Conservation (phyloP, 768 basidiomycete species). For the Boletus rubropictus region DNA sequence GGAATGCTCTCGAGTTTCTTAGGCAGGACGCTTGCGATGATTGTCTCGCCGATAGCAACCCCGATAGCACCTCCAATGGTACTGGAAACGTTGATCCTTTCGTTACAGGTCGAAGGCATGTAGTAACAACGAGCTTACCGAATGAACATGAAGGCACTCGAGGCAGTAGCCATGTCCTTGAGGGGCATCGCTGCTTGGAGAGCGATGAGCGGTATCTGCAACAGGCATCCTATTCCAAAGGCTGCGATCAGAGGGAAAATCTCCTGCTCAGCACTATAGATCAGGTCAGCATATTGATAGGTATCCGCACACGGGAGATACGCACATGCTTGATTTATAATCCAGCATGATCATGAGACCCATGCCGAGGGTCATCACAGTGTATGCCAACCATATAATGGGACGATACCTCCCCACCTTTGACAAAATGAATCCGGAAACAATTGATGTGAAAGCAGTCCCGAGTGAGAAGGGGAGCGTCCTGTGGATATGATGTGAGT, state of each 20-base stretch:
- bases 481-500: constrained; percentile 30
- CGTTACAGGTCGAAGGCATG: not conserved
- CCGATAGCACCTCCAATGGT: constrained; percentile 74
- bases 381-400: constrained; percentile 60
- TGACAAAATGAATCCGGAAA: constrained; percentile 54
- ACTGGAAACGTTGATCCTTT: constrained; percentile 30
- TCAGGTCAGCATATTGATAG: constrained; percentile 4
- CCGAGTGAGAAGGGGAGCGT: constrained; percentile 75
- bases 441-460: constrained; percentile 45
- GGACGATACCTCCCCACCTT: constrained; percentile 53
- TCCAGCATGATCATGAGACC: constrained; percentile 73
- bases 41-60: constrained; percentile 66
- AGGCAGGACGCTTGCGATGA: constrained; percentile 52
- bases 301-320: not conserved
- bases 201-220: constrained; percentile 63
- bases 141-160: constrained; percentile 64
- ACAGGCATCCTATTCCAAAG: constrained; percentile 58
- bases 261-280: constrained; percentile 52
- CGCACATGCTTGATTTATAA: constrained; percentile 40
- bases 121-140: constrained; percentile 35
- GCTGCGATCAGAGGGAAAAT: constrained; percentile 64
- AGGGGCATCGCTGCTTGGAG: constrained; percentile 85
- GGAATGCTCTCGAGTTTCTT: constrained; percentile 32
- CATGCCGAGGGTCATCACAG: constrained; percentile 54
- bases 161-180: constrained; percentile 81